These are phyloP conservation scores for Paracorniculantispora psalliotae DNA, from an alignment of 2,329 filamentous ascomycete species.

Conservation along the genomic window DNA sequence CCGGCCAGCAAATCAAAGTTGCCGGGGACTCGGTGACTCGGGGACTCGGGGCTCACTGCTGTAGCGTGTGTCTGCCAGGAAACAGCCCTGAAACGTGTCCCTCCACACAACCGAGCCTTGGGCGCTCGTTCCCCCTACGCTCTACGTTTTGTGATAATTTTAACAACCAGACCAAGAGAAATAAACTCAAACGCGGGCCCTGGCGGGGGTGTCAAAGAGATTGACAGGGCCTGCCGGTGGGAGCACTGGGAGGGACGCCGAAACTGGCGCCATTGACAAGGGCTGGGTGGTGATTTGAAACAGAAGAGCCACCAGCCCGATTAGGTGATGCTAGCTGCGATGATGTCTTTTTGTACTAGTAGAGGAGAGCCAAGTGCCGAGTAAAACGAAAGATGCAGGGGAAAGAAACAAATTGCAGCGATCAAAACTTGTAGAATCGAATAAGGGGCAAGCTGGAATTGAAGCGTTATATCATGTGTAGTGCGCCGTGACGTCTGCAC, in stretches of 20 bases:
- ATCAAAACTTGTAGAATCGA: neutral
- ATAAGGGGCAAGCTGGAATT: too few species aligned
- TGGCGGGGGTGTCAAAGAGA: neutral
- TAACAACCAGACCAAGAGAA: too few species aligned
- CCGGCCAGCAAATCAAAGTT: too few species aligned
- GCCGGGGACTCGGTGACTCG: too few species aligned
- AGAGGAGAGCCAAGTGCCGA: neutral
- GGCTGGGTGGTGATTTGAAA: slow-evolving; percentile 11
- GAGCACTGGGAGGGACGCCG: neutral
- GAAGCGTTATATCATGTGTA: too few species aligned
- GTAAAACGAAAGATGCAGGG: neutral
- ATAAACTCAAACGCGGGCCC: slow-evolving; percentile 6
- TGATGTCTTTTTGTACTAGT: slow-evolving; percentile 1
- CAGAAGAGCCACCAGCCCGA: slow-evolving; percentile 4
- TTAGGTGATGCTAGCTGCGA: slow-evolving; percentile 8
- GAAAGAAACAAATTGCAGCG: neutral
- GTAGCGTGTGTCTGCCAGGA: neutral
- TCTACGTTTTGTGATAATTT: neutral
- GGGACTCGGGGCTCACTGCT: too few species aligned
- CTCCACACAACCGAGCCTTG: neutral
- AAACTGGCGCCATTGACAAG: slow-evolving; percentile 11
- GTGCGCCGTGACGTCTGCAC: too few species aligned
- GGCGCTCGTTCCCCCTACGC: neutral
- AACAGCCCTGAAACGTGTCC: slow-evolving; percentile 6
- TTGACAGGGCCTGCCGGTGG: neutral